Evolutionary conservation across 805 yeast genomes (phyloP).

Genomic region (Yueomyces sp.): DNA sequence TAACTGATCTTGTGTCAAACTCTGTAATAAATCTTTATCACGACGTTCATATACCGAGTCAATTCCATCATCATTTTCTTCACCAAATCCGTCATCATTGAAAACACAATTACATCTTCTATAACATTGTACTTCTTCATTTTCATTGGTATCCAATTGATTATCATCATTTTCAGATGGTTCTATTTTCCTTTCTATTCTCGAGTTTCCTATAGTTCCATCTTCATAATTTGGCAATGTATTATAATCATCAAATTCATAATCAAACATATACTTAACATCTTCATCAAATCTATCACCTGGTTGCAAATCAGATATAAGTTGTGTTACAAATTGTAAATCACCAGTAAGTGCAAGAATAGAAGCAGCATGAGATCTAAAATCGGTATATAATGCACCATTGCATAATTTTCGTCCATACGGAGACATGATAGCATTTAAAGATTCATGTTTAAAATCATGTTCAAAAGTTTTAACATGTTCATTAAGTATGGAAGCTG

Average conservation of each 20-base stretch:
- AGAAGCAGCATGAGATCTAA: slow-evolving; percentile 44
- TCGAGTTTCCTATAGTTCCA: slow-evolving; percentile 11
- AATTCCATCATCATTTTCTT: slow-evolving; percentile 15
- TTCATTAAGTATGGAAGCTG: slow-evolving; percentile 50
- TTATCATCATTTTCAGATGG: slow-evolving; percentile 2
- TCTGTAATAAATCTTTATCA: neutral
- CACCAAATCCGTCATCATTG: slow-evolving; percentile 18
- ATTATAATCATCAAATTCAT: slow-evolving; percentile 34
- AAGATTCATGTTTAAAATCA: slow-evolving; percentile 47
- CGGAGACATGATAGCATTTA: slow-evolving; percentile 51
- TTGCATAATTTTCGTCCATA: slow-evolving; percentile 46
- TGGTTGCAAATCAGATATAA: slow-evolving; percentile 40
- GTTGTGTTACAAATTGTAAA: slow-evolving; percentile 36
- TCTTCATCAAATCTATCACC: slow-evolving; percentile 63
- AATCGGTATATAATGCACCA: slow-evolving; percentile 47
- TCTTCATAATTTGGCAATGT: slow-evolving; percentile 6
- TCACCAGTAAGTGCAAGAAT: slow-evolving; percentile 36
- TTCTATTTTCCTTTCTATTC: neutral
- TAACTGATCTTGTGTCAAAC: neutral
- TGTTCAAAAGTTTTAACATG: slow-evolving; percentile 30
- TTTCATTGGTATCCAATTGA: neutral
- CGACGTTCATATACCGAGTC: slow-evolving; percentile 1
- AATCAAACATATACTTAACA: slow-evolving; percentile 44
- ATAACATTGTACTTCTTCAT: slow-evolving; percentile 1
- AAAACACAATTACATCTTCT: slow-evolving; percentile 28